Base-by-base conservation (phyloP, 768 basidiomycete species). In the Pisolithus orientalis region DNA sequence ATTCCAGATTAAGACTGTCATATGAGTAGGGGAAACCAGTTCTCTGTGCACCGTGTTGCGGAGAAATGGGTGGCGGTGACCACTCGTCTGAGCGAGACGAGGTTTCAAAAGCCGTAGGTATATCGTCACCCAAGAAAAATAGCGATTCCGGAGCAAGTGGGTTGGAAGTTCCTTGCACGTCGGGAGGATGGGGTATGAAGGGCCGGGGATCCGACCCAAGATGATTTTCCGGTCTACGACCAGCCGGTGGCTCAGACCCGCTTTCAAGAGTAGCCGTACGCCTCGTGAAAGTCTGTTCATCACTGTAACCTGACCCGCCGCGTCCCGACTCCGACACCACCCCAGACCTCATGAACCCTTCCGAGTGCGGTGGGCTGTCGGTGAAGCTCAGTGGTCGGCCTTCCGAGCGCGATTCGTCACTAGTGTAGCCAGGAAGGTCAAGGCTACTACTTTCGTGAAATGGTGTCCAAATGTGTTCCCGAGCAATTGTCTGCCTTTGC, bases 401-500 rank as follows among this genome's bases (percentile, higher is more conserved):
- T 1, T 34, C 34, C 11, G 44, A 45, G n/a, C 14, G 28, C 6
- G 44, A 45, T 8, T 44, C 17, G 25, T 45, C 44, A n/a, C 29
- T 29, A 17, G 24, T 5, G 28, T 45, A 28, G 14, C 29, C 44
- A 29, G 44, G 16, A 45, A 31, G 14, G 6, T 45, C 44, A 31
- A 45, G n/a, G 9, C 44, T 16, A 13, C 59, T 67, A 8, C 61
- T 54, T 53, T 53, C 61, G 37, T 51, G 52, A 6, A 47, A 17
- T 2, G 55, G 57, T 3, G 67, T 55, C 14, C 68, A 65, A 43
- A 74, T 50, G 14, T 72, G 70, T 6, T 69, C 65, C 31, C 72
- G 62, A 17, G 75, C 74, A 7, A 62, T 64, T 17, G 68, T 62
- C 16, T 72, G 64, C 28, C 74, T 68, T 44, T 70, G 66, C 49